Percentiles rank a stretch among this genome's conserved stretches.
Conservation (phyloP, 1,284 basidiomycete species). For the Trichosporon faecale region DNA sequence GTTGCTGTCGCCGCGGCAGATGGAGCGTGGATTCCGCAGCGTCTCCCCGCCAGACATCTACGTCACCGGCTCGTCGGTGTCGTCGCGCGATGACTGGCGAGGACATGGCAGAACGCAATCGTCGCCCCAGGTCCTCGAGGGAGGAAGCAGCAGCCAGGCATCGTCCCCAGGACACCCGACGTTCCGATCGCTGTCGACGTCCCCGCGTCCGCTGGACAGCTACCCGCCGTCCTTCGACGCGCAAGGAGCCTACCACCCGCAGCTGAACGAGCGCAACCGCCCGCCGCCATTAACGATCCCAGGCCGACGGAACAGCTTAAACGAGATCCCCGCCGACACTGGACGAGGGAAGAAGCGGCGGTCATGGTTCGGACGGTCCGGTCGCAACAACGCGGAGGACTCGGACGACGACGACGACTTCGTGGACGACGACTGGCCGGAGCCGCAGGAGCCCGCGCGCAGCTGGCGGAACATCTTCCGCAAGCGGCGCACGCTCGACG, state of each 20-base stretch:
- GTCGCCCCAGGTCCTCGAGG: slow-evolving; percentile 26
- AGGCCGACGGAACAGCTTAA: slow-evolving; percentile 37
- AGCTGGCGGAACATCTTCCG: slow-evolving; percentile 25
- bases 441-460: slow-evolving; percentile 1
- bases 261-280: slow-evolving; percentile 22
- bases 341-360: slow-evolving; percentile 23
- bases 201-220: background rate
- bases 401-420: slow-evolving; percentile 17
- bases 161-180: background rate
- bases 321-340: slow-evolving; percentile 33
- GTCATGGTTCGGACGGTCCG: slow-evolving; percentile 16
- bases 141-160: background rate
- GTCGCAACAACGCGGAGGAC: background rate
- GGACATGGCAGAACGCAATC: slow-evolving; percentile 34
- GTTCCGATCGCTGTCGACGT: slow-evolving; percentile 17
- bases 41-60: background rate
- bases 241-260: background rate
- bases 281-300: slow-evolving; percentile 40
- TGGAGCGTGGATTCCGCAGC: background rate
- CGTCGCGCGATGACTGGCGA: slow-evolving; percentile 19
- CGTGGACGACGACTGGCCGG: slow-evolving; percentile 40
- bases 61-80: slow-evolving; percentile 15
- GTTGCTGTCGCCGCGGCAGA: background rate
- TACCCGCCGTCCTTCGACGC: background rate
- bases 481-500: slow-evolving; percentile 25